Evolutionary conservation across 2,329 filamentous ascomycete genomes (phyloP).

Genomic region (Fusarium liriodendri): DNA sequence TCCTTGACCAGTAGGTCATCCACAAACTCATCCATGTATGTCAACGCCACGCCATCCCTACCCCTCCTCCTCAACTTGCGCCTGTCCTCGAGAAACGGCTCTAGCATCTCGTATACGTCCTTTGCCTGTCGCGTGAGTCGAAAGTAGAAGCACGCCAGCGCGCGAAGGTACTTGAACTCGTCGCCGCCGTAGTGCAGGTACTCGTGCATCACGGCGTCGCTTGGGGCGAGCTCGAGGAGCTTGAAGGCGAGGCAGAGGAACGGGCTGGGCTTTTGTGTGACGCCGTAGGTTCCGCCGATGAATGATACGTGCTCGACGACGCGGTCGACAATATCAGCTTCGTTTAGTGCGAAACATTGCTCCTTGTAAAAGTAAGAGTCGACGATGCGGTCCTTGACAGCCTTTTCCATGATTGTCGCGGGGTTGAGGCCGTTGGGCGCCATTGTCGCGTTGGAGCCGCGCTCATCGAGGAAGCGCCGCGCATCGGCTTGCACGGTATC

Average conservation of each 20-base stretch:
- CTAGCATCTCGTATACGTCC: slow-evolving; percentile 82
- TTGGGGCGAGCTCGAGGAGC: slow-evolving; percentile 86
- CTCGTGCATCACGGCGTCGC: slow-evolving; percentile 80
- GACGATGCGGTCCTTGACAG: slow-evolving; percentile 93
- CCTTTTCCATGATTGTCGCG: slow-evolving; percentile 95
- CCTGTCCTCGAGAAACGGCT: slow-evolving; percentile 84
- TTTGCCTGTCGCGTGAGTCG: slow-evolving; percentile 85
- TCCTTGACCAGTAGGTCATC: slow-evolving; percentile 92
- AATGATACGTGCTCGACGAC: slow-evolving; percentile 84
- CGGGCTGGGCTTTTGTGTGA: slow-evolving; percentile 85
- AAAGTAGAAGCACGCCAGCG: slow-evolving; percentile 93
- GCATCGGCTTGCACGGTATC: slow-evolving; percentile 81
- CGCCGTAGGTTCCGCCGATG: slow-evolving; percentile 89
- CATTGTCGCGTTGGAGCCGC: slow-evolving; percentile 80
- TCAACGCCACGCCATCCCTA: slow-evolving; percentile 79
- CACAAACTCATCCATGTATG: slow-evolving; percentile 90
- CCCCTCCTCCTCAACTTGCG: slow-evolving; percentile 85
- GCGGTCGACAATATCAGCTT: slow-evolving; percentile 84
- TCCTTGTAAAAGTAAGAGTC: slow-evolving; percentile 99
- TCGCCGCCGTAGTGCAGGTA: slow-evolving; percentile 83
- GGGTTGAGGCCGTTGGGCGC: slow-evolving; percentile 92
- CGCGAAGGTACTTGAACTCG: slow-evolving; percentile 87
- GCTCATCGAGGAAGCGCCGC: slow-evolving; percentile 86
- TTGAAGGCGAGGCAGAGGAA: slow-evolving; percentile 97
- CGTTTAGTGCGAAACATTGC: slow-evolving; percentile 96